Evolutionary conservation across 2,329 filamentous ascomycete species (phyloP).

Genomic region (Canariomyces notabilis): DNA sequence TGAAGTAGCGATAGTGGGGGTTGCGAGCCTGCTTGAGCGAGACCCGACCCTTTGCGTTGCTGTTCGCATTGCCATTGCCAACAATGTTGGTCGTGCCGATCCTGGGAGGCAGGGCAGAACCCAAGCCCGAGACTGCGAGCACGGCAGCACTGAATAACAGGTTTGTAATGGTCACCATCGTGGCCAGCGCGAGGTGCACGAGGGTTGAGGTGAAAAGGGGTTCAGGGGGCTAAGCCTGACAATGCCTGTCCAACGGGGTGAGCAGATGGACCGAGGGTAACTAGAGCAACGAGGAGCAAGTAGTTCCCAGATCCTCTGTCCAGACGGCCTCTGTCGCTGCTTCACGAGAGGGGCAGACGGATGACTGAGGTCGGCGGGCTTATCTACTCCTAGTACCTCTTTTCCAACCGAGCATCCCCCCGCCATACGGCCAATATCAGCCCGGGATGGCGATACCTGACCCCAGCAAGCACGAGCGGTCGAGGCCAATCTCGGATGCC

Average conservation of each 20-base stretch:
- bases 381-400: conserved; percentile 14
- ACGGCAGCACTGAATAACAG: conserved; percentile 16
- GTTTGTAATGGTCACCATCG: conserved; percentile 18
- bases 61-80: conserved; percentile 5
- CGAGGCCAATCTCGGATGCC: neutral
- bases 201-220: neutral
- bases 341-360: neutral
- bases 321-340: too few relatives aligned
- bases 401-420: neutral
- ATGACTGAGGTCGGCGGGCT: conserved; percentile 6
- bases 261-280: neutral
- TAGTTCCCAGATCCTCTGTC: neutral
- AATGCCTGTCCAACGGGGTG: neutral
- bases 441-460: conserved; percentile 9
- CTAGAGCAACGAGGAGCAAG: neutral
- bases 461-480: conserved; percentile 6
- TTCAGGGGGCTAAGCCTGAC: neutral
- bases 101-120: conserved; percentile 21
- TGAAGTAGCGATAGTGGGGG: conserved; percentile 26
- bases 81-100: conserved; percentile 22
- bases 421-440: conserved; percentile 6
- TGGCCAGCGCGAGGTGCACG: conserved; percentile 1
- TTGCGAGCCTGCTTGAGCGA: conserved; percentile 34
- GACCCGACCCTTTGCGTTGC: conserved; percentile 12
- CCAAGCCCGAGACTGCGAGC: conserved; percentile 18